Percentiles rank a stretch among this genome's conserved stretches.
These are phyloP conservation scores for Fusarium torulosum DNA, from an alignment of 2,329 filamentous ascomycete genomes.

Conservation along the genomic window DNA sequence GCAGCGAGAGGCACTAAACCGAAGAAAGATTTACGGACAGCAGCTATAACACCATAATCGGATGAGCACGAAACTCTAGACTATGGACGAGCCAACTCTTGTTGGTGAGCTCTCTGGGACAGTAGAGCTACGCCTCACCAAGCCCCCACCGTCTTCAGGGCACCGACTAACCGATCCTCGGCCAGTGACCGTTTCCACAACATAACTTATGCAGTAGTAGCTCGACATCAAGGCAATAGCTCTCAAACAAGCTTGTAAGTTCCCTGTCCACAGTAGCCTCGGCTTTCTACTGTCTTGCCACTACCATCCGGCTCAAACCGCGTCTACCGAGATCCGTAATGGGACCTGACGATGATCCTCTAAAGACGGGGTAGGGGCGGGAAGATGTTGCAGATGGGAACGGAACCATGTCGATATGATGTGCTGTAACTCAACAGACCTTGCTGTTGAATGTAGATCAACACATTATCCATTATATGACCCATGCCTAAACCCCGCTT, in stretches of 20 bases:
- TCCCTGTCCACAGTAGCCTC: conserved; percentile 25
- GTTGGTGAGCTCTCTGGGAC: conserved; percentile 26
- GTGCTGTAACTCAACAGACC: conserved; percentile 21
- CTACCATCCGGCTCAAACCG: conserved; percentile 31
- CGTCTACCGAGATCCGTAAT: conserved; percentile 25
- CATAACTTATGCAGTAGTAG: background rate
- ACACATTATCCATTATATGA: background rate
- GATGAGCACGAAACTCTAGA: conserved; percentile 21
- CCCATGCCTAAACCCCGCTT: background rate
- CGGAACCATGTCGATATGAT: background rate
- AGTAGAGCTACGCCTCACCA: conserved; percentile 29
- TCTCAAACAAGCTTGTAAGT: conserved; percentile 2
- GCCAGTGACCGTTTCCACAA: conserved; percentile 32
- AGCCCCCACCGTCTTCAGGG: conserved; percentile 23
- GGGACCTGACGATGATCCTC: conserved; percentile 13
- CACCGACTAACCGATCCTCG: conserved; percentile 23
- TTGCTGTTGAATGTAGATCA: conserved; percentile 2
- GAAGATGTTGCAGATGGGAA: background rate
- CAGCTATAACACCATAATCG: conserved; percentile 25
- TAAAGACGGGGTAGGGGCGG: conserved; percentile 9
- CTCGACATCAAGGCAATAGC: background rate
- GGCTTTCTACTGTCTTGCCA: conserved; percentile 26
- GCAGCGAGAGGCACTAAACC: conserved; percentile 30
- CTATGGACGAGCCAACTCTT: conserved; percentile 11
- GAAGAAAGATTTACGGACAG: conserved; percentile 22